Evolutionary conservation across 2,329 filamentous ascomycete genomes (phyloP).

Genomic region (Elsinoe fawcettii): DNA sequence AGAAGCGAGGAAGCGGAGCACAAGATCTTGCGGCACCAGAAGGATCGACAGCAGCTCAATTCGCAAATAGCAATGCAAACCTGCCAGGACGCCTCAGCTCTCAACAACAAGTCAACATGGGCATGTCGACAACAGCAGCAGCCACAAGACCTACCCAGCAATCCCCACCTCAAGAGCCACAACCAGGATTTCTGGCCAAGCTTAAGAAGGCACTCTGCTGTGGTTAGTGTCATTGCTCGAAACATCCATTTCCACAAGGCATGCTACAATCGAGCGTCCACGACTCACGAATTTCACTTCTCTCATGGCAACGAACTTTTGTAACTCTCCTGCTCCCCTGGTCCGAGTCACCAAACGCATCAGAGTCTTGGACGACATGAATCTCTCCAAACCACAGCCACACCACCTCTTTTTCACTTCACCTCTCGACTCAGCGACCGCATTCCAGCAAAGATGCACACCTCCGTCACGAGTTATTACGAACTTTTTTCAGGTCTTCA

Average conservation of each 20-base stretch:
- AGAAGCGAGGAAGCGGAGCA: constrained; percentile 69
- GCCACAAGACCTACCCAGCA: constrained; percentile 20
- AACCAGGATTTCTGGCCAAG: constrained; percentile 81
- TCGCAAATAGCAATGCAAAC: constrained; percentile 91
- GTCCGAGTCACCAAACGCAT: constrained; percentile 1
- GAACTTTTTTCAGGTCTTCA: constrained; percentile 1
- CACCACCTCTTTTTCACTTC: constrained; percentile 1
- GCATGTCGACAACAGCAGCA: constrained; percentile 16
- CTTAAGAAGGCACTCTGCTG: constrained; percentile 90
- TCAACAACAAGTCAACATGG: constrained; percentile 16
- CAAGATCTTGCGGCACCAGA: constrained; percentile 71
- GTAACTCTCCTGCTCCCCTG: not conserved
- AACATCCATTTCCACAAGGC: not conserved
- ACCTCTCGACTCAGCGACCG: constrained; percentile 7
- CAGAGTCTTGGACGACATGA: not conserved
- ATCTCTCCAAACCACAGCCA: not conserved
- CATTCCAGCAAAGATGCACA: not conserved
- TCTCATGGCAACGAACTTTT: not conserved
- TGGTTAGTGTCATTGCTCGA: constrained; percentile 40
- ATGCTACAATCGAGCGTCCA: not conserved
- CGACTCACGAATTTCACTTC: constrained; percentile 9
- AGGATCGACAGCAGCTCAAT: constrained; percentile 89
- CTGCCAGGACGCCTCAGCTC: constrained; percentile 42
- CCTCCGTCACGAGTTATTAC: not conserved
- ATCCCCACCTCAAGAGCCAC: constrained; percentile 53